Percentiles rank a stretch among this genome's conserved stretches.
phyloP scores from a whole-genome alignment of 164 flowering plant genomes.

The Saururus chinensis region DNA sequence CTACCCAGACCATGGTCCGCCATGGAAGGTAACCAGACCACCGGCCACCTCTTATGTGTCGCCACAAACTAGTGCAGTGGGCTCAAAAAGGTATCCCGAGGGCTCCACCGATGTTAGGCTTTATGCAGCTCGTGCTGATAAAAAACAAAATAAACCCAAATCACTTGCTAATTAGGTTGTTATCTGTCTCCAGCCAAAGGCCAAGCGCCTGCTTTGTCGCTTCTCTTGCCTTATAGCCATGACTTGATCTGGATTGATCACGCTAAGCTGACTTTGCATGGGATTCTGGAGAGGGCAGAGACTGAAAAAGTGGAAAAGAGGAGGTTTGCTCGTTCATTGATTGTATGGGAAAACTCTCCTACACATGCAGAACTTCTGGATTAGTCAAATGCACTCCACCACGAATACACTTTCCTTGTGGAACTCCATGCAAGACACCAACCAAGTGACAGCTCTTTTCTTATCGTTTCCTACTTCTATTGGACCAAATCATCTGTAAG shows the following conservation, averaged over 20 bases:
- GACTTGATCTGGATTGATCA: too few species aligned
- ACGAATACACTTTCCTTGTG: too few species aligned
- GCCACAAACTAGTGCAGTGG: slow-evolving; percentile 7
- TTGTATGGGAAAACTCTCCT: not conserved
- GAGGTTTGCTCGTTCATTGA: not conserved
- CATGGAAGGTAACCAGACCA: slow-evolving; percentile 24
- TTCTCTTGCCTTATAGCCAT: too few species aligned
- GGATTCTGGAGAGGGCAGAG: not conserved
- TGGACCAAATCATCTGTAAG: too few species aligned
- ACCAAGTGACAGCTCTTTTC: too few species aligned
- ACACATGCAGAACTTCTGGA: not conserved
- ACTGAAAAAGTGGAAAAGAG: not conserved
- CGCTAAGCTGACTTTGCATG: slow-evolving; percentile 3
- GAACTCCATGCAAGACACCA: too few species aligned
- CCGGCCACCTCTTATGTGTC: slow-evolving; percentile 25
- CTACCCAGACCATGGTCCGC: slow-evolving; percentile 20
- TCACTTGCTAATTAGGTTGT: not conserved
- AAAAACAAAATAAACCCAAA: too few species aligned
- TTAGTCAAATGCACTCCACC: too few species aligned
- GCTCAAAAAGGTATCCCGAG: not conserved
- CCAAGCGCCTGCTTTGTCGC: too few species aligned
- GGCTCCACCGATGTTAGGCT: slow-evolving; percentile 5
- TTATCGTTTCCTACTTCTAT: too few species aligned
- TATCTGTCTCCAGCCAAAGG: too few species aligned
- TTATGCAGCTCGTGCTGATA: not conserved